A percentile compares a stretch with the other conserved stretches of the same genome.
phyloP scores from a whole-genome alignment of 805 yeast genomes.

The Candida peoriensis region DNA sequence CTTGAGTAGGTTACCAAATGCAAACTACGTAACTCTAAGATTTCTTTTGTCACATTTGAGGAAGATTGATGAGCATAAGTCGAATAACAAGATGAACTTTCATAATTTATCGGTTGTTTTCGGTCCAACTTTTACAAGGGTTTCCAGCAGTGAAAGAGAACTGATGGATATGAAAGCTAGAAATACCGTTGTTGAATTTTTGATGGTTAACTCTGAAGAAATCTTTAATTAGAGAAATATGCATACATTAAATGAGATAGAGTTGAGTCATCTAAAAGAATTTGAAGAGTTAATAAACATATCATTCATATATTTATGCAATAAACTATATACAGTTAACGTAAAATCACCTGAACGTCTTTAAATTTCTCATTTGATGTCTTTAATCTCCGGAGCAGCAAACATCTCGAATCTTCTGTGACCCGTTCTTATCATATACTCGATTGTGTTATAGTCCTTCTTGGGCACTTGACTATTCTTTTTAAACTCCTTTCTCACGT shows the following conservation, averaged over 20 bases:
- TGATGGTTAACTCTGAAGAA: conserved; percentile 44
- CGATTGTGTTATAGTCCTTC: conserved; percentile 81
- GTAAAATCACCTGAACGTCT: no score
- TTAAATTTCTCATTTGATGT: conserved; percentile 40
- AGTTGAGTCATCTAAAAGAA: conserved; percentile 1
- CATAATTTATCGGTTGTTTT: conserved; percentile 86
- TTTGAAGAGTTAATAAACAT: not conserved
- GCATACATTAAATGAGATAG: no score
- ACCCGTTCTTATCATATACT: conserved; percentile 77
- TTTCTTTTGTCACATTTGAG: conserved; percentile 60
- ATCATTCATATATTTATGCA: conserved; percentile 1
- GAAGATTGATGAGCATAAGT: conserved; percentile 47
- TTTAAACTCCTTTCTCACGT: conserved; percentile 53
- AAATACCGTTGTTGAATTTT: conserved; percentile 71
- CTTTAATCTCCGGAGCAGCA: conserved; percentile 64
- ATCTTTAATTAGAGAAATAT: conserved; percentile 30
- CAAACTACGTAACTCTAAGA: conserved; percentile 58
- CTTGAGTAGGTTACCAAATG: conserved; percentile 52
- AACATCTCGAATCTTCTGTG: conserved; percentile 66
- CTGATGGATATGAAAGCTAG: conserved; percentile 78
- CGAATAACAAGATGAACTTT: conserved; percentile 71
- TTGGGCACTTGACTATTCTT: conserved; percentile 54
- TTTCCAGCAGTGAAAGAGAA: conserved; percentile 73
- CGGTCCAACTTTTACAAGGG: conserved; percentile 88
- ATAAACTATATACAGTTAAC: no score